These are phyloP conservation scores for Candida endomychidarum DNA, from an alignment of 805 yeast genomes.

Conservation along the genomic window DNA sequence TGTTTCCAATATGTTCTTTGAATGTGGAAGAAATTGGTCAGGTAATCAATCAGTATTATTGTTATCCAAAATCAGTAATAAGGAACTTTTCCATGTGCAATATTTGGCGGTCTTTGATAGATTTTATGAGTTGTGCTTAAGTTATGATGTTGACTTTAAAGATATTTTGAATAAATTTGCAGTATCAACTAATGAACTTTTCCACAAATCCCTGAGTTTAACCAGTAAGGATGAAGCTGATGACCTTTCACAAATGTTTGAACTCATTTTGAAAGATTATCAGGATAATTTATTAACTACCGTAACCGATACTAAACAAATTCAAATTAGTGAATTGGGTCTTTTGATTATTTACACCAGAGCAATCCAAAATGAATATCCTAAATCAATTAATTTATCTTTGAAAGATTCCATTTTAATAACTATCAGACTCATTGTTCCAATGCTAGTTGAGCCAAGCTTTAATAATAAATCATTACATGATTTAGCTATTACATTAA, in stretches of 20 bases:
- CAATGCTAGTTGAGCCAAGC: slow-evolving; percentile 31
- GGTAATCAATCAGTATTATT: slow-evolving; percentile 11
- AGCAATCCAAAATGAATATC: not conserved
- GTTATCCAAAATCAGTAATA: slow-evolving; percentile 20
- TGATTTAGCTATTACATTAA: slow-evolving; percentile 36
- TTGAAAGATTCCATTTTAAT: slow-evolving; percentile 24
- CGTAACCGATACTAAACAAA: slow-evolving; percentile 25
- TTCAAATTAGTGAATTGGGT: slow-evolving; percentile 29
- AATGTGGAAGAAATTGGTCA: slow-evolving; percentile 21
- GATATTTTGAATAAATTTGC: slow-evolving; percentile 36
- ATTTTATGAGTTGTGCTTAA: slow-evolving; percentile 45
- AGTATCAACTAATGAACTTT: slow-evolving; percentile 40
- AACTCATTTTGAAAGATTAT: slow-evolving; percentile 39
- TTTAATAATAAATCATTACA: slow-evolving; percentile 22
- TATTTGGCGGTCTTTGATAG: slow-evolving; percentile 22
- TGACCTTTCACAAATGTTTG: slow-evolving; percentile 40
- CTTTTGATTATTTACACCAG: slow-evolving; percentile 18
- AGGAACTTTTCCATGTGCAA: slow-evolving; percentile 5
- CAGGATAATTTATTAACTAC: slow-evolving; percentile 32
- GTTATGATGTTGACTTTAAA: slow-evolving; percentile 66
- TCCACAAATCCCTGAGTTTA: slow-evolving; percentile 22
- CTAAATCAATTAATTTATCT: slow-evolving; percentile 9
- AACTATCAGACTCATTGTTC: slow-evolving; percentile 32
- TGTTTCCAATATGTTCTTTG: slow-evolving; percentile 51
- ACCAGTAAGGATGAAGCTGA: slow-evolving; percentile 22